Base-by-base conservation (phyloP, 2,329 filamentous ascomycete species). In the Venturia oleaginea region DNA sequence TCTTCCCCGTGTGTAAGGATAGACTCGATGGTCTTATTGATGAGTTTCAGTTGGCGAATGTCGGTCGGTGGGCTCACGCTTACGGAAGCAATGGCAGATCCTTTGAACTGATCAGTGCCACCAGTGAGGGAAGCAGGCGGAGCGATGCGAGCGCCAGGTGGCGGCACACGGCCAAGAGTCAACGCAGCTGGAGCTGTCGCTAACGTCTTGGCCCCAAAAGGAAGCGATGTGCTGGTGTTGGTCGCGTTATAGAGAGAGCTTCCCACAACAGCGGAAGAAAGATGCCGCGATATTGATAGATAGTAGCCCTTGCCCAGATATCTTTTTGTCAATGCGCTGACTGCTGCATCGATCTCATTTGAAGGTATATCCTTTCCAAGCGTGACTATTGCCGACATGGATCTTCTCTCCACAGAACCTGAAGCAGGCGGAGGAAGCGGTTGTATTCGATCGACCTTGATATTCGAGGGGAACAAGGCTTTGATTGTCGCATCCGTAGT, bases 261-360 rank as follows among this genome's bases (percentile, higher is more conserved):
- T 8, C 27, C 59, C 27, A 89, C 81, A 1, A 87, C 81, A 32
- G 82, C 86, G 2, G 91, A 95, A 0, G 91, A 95, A 4, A 96
- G 81, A 76, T 95, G 90, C 11, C 91, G 83, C 66, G 92, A 90
- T 55, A 96, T 81, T 7, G 85, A 88, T 2, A 97, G 80, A 74
- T 92, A 88, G 77, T 88, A 91, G 5, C 92, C 92, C 72, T 86
- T 91, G 19, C 92, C 92, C 19, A 96, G 79, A 72, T 97, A 96
- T 68, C 83, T 86, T 68, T 94, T 92, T 72, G 95, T 90, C 38
- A 96, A 77, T 3, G 84, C 77, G 71, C 86, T 93, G 62, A 96
- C 90, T 0, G 87, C 84, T 4, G 85, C 82, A 71, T 97, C 92
- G 63, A 97, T 92, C 65, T 95, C 90, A 30, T 87, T 89, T 0